Base-by-base conservation (phyloP, 164 flowering plant species). In the Brasenia schreberi region DNA sequence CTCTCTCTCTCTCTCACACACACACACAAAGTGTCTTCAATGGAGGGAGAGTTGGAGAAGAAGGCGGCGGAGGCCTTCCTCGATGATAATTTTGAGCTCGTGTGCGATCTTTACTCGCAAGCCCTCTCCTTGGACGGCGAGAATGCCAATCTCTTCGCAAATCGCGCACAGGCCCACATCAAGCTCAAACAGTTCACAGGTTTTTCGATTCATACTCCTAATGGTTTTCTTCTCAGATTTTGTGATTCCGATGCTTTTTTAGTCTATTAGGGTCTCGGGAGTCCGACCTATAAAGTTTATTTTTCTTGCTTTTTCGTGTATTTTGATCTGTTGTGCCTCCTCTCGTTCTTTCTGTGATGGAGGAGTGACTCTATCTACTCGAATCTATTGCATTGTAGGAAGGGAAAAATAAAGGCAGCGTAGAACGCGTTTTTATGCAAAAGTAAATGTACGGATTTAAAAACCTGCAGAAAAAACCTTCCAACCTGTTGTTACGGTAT, bases 161-260 rank as follows among this genome's bases (percentile, higher is more conserved):
- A 92, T 71, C 93, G 95, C 1, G 88, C 98, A 58, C 98, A 92
- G 78, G 93, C 93, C 79, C 84, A 87, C 70, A 83, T 90, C 79
- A 92, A 92, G 71, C 87, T 87, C 82, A 0, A 52, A 18, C 80
- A 75, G 68, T 82, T 75, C 76, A 84, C 93, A 45, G 96, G 98
- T 92, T 76, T 3, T 49, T 49, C 0, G 56, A 9, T 14, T 49
- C 56, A 9, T 49, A 9, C 56, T 4, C 39, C 4, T 33, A 14
- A 9, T 49, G 56, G 16, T 49, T 49, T 14, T 49, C 39, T 2
- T 4, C 39, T 33, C 39, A 33, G 39, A 33, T 33, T 33, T 33
- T 33, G 39, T 49, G 9, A 9, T 49, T 49, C 16, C 0, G 16
- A 9, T 49, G 56, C 0, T 14, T 49, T 14, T 14, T 14, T 49